phyloP scores from a whole-genome alignment of 306 rosid genomes.

The Trichosanthes truncata region DNA sequence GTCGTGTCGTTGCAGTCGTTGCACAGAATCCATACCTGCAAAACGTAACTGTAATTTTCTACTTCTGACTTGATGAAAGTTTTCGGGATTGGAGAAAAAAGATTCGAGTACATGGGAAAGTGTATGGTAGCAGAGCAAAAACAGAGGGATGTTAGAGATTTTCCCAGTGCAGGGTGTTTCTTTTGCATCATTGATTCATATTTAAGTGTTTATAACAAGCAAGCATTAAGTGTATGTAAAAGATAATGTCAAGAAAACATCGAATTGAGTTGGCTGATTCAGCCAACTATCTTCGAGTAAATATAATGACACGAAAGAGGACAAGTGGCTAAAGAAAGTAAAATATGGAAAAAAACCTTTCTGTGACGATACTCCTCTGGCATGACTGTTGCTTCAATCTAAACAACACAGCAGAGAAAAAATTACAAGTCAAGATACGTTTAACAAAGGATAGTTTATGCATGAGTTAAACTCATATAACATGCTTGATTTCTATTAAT shows the following conservation, averaged over 20 bases:
- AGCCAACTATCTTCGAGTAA: background rate
- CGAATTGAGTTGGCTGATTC: background rate
- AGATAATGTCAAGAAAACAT: background rate
- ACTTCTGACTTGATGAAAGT: background rate
- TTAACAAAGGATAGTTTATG: background rate
- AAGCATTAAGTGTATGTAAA: background rate
- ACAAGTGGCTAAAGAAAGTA: background rate
- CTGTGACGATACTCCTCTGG: slow-evolving; percentile 69
- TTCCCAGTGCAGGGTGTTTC: background rate
- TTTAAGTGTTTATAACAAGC: background rate
- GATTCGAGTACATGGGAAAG: background rate
- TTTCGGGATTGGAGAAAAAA: background rate
- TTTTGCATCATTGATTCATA: background rate
- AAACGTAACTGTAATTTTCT: background rate
- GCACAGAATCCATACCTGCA: slow-evolving; percentile 96
- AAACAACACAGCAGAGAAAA: slow-evolving; percentile 10
- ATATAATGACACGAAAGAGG: background rate
- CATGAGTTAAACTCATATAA: background rate
- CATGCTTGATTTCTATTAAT: background rate
- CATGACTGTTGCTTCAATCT: slow-evolving; percentile 83
- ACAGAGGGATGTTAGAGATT: background rate
- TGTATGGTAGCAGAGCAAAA: background rate
- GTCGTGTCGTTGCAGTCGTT: slow-evolving; percentile 96
- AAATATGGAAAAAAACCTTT: slow-evolving; percentile 43
- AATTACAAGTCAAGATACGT: background rate